A percentile compares a stretch with the other conserved stretches of the same genome.
Evolutionary conservation across 2,329 filamentous ascomycete genomes (phyloP).

Genomic region (Exophiala alcalophila): DNA sequence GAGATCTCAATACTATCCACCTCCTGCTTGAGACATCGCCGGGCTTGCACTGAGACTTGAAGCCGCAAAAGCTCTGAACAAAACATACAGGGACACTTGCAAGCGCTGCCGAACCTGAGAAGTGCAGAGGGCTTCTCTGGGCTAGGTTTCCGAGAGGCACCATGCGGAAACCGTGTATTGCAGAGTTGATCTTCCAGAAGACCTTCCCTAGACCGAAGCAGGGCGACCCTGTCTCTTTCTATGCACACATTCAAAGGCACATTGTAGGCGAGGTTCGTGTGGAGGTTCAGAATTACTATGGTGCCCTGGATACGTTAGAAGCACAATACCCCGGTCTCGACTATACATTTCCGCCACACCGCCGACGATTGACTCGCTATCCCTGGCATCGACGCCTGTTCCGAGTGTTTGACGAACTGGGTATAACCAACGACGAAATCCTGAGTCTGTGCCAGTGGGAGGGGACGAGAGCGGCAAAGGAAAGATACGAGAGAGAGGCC

Average conservation of each 20-base stretch:
- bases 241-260: constrained; percentile 58
- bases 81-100: too few species aligned
- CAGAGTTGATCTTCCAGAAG: constrained; percentile 57
- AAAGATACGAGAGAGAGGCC: constrained; percentile 53
- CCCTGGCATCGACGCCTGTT: constrained; percentile 61
- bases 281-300: constrained; percentile 64
- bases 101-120: too few species aligned
- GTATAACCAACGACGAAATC: constrained; percentile 59
- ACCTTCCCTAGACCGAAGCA: constrained; percentile 57
- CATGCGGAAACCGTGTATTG: constrained; percentile 61
- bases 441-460: constrained; percentile 61
- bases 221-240: constrained; percentile 58
- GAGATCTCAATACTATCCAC: too few species aligned
- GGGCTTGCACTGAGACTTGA: too few species aligned
- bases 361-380: constrained; percentile 60
- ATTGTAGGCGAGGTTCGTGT: constrained; percentile 64
- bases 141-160: constrained; percentile 26
- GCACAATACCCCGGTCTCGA: constrained; percentile 65
- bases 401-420: constrained; percentile 58
- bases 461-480: constrained; percentile 47
- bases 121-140: background rate
- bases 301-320: constrained; percentile 61
- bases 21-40: background rate
- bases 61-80: too few species aligned
- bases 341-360: constrained; percentile 60